phyloP scores from a whole-genome alignment of 2,329 filamentous ascomycete genomes.

The Tricladium varicosporioides region DNA sequence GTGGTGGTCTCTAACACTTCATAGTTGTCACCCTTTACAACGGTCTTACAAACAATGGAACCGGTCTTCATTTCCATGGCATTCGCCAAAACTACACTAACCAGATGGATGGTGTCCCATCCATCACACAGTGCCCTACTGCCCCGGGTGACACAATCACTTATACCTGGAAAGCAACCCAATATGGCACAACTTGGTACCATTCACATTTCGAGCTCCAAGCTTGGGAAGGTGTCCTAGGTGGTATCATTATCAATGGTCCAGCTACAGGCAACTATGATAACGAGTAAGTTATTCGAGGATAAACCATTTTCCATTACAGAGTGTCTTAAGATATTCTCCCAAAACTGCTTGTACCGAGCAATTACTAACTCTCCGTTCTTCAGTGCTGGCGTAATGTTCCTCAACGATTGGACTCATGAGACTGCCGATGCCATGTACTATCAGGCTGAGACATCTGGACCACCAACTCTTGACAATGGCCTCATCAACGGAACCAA shows the following conservation, averaged over 20 bases:
- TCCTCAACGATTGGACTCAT: conserved; percentile 23
- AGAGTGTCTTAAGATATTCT: too few species aligned
- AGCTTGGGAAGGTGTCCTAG: conserved; percentile 55
- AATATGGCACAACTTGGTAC: conserved; percentile 53
- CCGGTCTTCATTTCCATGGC: conserved; percentile 45
- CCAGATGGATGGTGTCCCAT: conserved; percentile 42
- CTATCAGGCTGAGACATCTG: conserved; percentile 6
- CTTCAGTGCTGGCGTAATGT: conserved; percentile 46
- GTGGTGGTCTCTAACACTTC: neutral
- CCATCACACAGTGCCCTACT: conserved; percentile 63
- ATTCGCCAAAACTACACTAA: conserved; percentile 41
- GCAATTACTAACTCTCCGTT: too few species aligned
- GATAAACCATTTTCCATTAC: too few species aligned
- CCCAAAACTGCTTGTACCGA: too few species aligned
- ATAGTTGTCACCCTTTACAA: conserved; percentile 31
- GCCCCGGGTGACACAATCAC: conserved; percentile 38
- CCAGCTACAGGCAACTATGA: conserved; percentile 33
- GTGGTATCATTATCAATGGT: conserved; percentile 59
- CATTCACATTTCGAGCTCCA: conserved; percentile 55
- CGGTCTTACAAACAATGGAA: conserved; percentile 37
- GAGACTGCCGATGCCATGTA: conserved; percentile 13
- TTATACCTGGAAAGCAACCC: conserved; percentile 18
- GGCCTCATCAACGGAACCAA: conserved; percentile 27
- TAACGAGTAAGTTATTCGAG: too few species aligned
- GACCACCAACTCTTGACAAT: conserved; percentile 25